phyloP scores from a whole-genome alignment of 495 filamentous ascomycete genomes.

The Daldinia caldariorum region DNA sequence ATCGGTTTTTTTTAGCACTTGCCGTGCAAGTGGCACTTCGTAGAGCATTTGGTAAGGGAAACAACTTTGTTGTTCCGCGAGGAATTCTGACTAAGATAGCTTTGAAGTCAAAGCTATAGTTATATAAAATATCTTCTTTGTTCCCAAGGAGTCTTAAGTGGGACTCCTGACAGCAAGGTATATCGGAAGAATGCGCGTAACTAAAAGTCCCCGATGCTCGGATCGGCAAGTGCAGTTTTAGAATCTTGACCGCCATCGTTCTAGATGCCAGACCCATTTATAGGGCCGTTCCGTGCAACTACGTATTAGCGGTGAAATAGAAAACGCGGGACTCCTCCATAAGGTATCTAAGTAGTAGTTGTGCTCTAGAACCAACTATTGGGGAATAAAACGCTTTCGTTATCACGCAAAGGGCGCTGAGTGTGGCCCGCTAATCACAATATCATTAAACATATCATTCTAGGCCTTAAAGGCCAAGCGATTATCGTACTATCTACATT shows the following conservation, averaged over 20 bases:
- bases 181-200: no score
- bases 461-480: slow-evolving; percentile 61
- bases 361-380: slow-evolving; percentile 57
- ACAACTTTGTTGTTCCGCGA: no score
- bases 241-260: slow-evolving; percentile 49
- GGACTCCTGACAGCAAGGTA: no score
- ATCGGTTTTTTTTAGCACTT: no score
- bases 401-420: slow-evolving; percentile 51
- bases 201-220: no score
- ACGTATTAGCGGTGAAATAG: slow-evolving; percentile 43
- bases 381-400: slow-evolving; percentile 53
- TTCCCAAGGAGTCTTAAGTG: no score
- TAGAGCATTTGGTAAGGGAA: no score
- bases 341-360: slow-evolving; percentile 41
- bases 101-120: no score
- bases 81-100: no score
- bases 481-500: slow-evolving; percentile 65
- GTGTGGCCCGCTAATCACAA: slow-evolving; percentile 54
- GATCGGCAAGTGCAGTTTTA: slow-evolving; percentile 52
- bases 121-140: no score
- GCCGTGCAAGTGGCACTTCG: no score
- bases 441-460: slow-evolving; percentile 55
- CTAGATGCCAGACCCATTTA: slow-evolving; percentile 60
- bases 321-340: slow-evolving; percentile 40
- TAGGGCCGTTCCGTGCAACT: slow-evolving; percentile 55